Percentiles rank a stretch among this genome's conserved stretches.
These are phyloP conservation scores for Sungouiozyma ichnusensis DNA, from an alignment of 805 yeast species.

Conservation along the genomic window DNA sequence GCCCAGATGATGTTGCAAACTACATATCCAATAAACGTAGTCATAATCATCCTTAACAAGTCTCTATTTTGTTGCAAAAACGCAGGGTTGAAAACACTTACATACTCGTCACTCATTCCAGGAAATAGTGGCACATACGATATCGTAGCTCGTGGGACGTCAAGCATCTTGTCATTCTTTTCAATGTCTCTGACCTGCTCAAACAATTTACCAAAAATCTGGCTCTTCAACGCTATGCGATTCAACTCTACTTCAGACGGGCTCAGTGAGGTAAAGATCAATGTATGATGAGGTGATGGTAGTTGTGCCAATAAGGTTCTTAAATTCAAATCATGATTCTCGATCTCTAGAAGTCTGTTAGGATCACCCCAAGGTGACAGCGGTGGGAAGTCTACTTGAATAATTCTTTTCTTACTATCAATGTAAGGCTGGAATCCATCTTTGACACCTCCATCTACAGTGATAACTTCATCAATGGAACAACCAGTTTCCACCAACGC, in stretches of 20 bases:
- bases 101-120: constrained; percentile 7
- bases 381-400: constrained; percentile 47
- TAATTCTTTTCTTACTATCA: constrained; percentile 53
- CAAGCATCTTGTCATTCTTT: constrained; percentile 35
- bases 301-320: constrained; percentile 50
- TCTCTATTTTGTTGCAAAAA: constrained; percentile 16
- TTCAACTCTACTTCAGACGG: constrained; percentile 13
- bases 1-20: constrained; percentile 6
- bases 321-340: constrained; percentile 37
- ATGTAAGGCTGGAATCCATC: constrained; percentile 46
- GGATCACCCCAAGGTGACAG: constrained; percentile 31
- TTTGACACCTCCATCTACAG: constrained; percentile 27
- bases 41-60: constrained; percentile 11
- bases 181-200: constrained; percentile 41
- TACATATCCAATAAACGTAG: constrained; percentile 12
- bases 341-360: constrained; percentile 27
- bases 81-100: constrained; percentile 16
- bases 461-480: constrained; percentile 13
- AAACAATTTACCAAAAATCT: constrained; percentile 48
- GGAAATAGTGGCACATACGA: constrained; percentile 25
- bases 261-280: constrained; percentile 43
- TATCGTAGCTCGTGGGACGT: constrained; percentile 23
- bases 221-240: constrained; percentile 9
- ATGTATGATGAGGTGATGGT: constrained; percentile 63
- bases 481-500: constrained; percentile 16